A percentile compares a stretch with the other conserved stretches of the same genome.
phyloP scores from a whole-genome alignment of 108 stramenopile genomes.

The Ochromonas danica region DNA sequence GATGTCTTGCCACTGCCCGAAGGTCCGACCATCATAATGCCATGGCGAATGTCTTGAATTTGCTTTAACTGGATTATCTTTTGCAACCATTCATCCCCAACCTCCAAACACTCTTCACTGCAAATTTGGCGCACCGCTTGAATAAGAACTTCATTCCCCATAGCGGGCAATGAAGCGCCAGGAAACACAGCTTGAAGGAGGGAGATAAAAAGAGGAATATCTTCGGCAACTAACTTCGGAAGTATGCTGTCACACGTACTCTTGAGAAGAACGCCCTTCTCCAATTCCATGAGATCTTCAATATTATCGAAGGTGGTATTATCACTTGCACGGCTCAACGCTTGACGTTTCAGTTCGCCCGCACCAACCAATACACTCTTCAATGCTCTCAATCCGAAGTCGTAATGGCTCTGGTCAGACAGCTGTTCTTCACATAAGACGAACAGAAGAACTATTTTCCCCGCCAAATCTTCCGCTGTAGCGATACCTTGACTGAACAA shows the following conservation, averaged over 20 bases:
- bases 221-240: slow-evolving; percentile 92
- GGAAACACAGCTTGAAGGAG: slow-evolving; percentile 85
- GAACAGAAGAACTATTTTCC: slow-evolving; percentile 87
- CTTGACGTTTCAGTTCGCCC: slow-evolving; percentile 51
- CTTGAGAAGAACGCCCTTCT: slow-evolving; percentile 75
- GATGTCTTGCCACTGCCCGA: slow-evolving; percentile 76
- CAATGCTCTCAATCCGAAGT: slow-evolving; percentile 95
- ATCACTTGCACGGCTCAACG: slow-evolving; percentile 24
- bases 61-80: slow-evolving; percentile 92
- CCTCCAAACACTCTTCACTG: slow-evolving; percentile 56
- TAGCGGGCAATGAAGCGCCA: slow-evolving; percentile 63
- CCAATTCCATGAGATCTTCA: slow-evolving; percentile 62
- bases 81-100: slow-evolving; percentile 76
- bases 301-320: slow-evolving; percentile 46
- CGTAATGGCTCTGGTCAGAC: slow-evolving; percentile 91
- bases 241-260: slow-evolving; percentile 88
- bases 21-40: slow-evolving; percentile 93
- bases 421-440: slow-evolving; percentile 81
- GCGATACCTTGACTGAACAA: slow-evolving; percentile 97
- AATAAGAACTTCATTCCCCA: slow-evolving; percentile 72
- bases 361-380: slow-evolving; percentile 61
- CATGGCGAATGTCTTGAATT: slow-evolving; percentile 88
- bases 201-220: slow-evolving; percentile 72
- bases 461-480: slow-evolving; percentile 82
- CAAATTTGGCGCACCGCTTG: slow-evolving; percentile 68